Conservation (phyloP, 2,329 filamentous ascomycete genomes). For the Helotiales sp. region DNA sequence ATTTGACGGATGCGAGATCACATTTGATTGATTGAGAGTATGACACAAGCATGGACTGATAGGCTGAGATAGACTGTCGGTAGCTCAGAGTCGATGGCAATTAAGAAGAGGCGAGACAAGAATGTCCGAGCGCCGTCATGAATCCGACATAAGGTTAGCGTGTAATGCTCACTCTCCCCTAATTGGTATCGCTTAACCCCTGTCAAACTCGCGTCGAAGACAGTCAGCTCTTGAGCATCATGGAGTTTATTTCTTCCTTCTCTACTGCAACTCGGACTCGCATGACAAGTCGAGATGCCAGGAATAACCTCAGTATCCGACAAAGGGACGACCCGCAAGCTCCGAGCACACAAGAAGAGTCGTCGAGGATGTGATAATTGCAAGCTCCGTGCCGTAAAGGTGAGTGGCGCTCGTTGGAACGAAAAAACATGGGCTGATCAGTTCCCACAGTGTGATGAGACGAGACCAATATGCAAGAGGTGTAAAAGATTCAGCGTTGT, state of each 20-base stretch:
- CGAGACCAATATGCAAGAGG: conserved; percentile 47
- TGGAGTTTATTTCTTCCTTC: background rate
- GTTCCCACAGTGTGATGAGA: conserved; percentile 51
- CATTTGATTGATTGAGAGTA: too few relatives aligned
- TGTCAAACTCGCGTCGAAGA: background rate
- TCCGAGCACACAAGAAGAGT: conserved; percentile 49
- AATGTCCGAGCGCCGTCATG: background rate
- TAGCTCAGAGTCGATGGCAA: background rate
- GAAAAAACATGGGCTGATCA: background rate
- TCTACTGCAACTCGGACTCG: background rate
- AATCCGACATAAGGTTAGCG: conserved; percentile 1
- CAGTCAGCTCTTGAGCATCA: background rate
- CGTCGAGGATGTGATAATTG: conserved; percentile 57
- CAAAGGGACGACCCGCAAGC: conserved; percentile 8
- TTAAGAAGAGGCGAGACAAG: background rate
- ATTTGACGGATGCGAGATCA: background rate
- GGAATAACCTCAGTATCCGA: background rate
- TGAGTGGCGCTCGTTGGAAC: background rate
- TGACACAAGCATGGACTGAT: too few relatives aligned
- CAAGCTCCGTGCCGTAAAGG: conserved; percentile 40
- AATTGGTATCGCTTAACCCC: background rate
- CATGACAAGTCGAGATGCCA: background rate
- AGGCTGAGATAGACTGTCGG: background rate
- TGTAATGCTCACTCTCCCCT: background rate
- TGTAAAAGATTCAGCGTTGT: conserved; percentile 48